Base-by-base conservation (phyloP, 2,329 filamentous ascomycete genomes). In the Aspergillus fischeri region DNA sequence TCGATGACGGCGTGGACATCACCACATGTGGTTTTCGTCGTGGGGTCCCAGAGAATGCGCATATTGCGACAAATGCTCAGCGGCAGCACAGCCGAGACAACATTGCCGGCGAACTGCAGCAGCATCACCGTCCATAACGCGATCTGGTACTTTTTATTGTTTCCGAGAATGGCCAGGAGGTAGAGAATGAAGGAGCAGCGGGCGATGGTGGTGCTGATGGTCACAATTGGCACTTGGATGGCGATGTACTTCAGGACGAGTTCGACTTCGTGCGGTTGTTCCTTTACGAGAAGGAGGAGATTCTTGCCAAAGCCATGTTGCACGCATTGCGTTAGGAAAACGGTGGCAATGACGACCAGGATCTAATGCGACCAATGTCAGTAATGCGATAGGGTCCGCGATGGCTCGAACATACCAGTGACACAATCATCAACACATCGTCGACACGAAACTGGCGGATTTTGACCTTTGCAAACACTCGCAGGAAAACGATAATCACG, bases 401-500 rank as follows among this genome's bases (percentile, higher is more conserved):
- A 45, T 11, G 27, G 14, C 21, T 11, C 11, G n/a, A 7, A 49
- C 59, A 53, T 63, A 70, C 68, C 61, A 60, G 51, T 4, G 68
- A 63, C 9, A 70, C 20, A 32, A 71, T 58, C 68, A 71, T 71
- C 45, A 71, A 44, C 4, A 68, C 63, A 65, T 71, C 68, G 48
- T 71, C 68, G 11, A 64, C 44, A 27, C 60, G 54, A 44, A 71
- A 68, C 24, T 68, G 63, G 49, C 59, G 62, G 52, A 71, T 67
- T 52, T 68, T 70, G 48, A 70, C 49, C 56, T 71, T 71, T 7
- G 68, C 68, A 54, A 65, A 57, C 49, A 71, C 58, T 3, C 68
- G 55, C 6, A 71, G 55, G 11, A 64, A 49, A 27, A 70, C 58
- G 59, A 71, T 65, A 50, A 71, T 32, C 7, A 60, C 61, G 3